Percentiles rank a stretch among this genome's conserved stretches.
These are phyloP conservation scores for Backusella tarrabulga DNA, from an alignment of 192 early-diverging fungal species.

Conservation along the genomic window DNA sequence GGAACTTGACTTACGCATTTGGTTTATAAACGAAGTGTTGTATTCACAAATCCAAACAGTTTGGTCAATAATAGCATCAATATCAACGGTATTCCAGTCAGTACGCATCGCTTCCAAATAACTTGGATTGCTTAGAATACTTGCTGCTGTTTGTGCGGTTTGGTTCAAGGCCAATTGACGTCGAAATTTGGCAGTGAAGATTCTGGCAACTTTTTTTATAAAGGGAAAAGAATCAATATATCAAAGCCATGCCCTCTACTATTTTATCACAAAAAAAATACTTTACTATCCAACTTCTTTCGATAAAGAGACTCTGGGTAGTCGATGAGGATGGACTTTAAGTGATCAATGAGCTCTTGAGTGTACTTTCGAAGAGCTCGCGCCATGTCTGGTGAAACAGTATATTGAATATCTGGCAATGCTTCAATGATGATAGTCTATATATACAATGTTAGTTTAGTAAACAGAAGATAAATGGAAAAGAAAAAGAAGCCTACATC, in stretches of 20 bases:
- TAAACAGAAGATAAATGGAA: not conserved
- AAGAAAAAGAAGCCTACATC: constrained; percentile 44
- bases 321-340: constrained; percentile 1
- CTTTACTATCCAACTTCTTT: constrained; percentile 28
- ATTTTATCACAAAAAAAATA: constrained; percentile 2
- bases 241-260: not conserved
- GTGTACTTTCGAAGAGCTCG: constrained; percentile 18
- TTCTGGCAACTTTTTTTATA: constrained; percentile 38
- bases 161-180: constrained; percentile 45
- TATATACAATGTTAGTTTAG: not conserved
- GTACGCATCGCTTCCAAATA: constrained; percentile 31
- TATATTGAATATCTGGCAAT: constrained; percentile 10
- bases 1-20: constrained; percentile 26
- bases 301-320: constrained; percentile 23
- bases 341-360: not conserved
- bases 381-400: not conserved
- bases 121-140: constrained; percentile 32
- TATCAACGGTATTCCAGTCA: constrained; percentile 47
- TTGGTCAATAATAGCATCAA: constrained; percentile 45
- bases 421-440: constrained; percentile 25
- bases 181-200: constrained; percentile 45
- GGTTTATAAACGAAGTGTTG: constrained; percentile 34
- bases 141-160: constrained; percentile 39
- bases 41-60: constrained; percentile 51
- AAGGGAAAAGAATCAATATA: constrained; percentile 14